These are phyloP conservation scores for Scheffersomyces spartinae DNA, from an alignment of 805 yeast species.

Conservation along the genomic window DNA sequence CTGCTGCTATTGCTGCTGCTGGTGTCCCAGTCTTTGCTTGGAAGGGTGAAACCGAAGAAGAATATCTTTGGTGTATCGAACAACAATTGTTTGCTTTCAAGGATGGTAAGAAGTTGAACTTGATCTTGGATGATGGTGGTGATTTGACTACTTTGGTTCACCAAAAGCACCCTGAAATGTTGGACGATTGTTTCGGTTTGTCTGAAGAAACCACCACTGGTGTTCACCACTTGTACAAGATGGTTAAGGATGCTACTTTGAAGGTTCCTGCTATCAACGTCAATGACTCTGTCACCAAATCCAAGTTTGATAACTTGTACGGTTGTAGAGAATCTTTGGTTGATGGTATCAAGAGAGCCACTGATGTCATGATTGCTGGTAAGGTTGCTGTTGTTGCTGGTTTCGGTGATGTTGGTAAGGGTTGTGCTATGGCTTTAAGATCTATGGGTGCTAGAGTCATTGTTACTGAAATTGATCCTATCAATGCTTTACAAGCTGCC, in stretches of 20 bases:
- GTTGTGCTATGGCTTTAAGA: slow-evolving; percentile 97
- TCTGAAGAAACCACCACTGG: slow-evolving; percentile 99
- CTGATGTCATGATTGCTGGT: slow-evolving; percentile 99
- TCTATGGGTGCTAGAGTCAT: slow-evolving; percentile 99
- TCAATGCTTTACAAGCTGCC: slow-evolving; percentile 98
- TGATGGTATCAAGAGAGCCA: slow-evolving; percentile 99
- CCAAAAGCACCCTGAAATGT: slow-evolving; percentile 96
- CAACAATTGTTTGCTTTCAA: slow-evolving; percentile 98
- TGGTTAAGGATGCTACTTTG: slow-evolving; percentile 76
- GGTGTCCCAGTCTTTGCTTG: slow-evolving; percentile 99
- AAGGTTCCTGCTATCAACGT: slow-evolving; percentile 99
- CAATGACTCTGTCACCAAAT: slow-evolving; percentile 97
- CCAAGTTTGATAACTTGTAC: slow-evolving; percentile 98
- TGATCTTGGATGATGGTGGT: slow-evolving; percentile 99
- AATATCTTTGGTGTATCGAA: slow-evolving; percentile 98
- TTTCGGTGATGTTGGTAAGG: slow-evolving; percentile 99
- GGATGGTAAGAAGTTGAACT: slow-evolving; percentile 88
- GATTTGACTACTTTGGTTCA: slow-evolving; percentile 95
- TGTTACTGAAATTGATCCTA: slow-evolving; percentile 96
- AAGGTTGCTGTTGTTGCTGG: slow-evolving; percentile 98
- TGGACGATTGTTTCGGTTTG: slow-evolving; percentile 88
- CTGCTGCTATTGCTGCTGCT: slow-evolving; percentile 98
- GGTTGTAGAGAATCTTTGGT: slow-evolving; percentile 98
- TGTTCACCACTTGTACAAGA: slow-evolving; percentile 97
- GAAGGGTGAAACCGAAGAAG: slow-evolving; percentile 99